Evolutionary conservation across 345 rosid genomes (phyloP).

Genomic region (Pugionium dolabratum): DNA sequence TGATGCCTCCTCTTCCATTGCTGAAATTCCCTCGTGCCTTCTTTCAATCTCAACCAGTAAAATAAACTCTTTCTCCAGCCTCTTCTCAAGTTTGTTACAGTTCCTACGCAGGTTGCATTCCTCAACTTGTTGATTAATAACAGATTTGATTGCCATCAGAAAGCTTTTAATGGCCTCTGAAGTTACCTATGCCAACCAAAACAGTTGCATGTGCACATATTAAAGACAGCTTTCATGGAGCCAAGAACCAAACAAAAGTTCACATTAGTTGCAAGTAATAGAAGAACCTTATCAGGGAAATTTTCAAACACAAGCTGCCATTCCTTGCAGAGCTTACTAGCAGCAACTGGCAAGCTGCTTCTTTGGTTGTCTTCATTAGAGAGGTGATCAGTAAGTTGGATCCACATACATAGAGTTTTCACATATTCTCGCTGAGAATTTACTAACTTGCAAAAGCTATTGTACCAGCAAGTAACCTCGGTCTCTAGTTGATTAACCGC

Average conservation of each 20-base stretch:
- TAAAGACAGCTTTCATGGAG: constrained; percentile 2
- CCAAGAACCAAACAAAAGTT: constrained; percentile 12
- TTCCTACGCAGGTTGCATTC: constrained; percentile 58
- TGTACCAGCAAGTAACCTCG: constrained; percentile 72
- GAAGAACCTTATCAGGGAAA: constrained; percentile 73
- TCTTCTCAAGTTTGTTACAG: constrained; percentile 58
- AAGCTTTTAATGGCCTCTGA: constrained; percentile 69
- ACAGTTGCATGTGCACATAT: constrained; percentile 18
- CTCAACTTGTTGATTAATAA: constrained; percentile 62
- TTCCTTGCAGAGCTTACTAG: constrained; percentile 60
- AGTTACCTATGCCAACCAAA: constrained; percentile 50
- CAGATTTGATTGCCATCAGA: constrained; percentile 55
- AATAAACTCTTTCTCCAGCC: constrained; percentile 62
- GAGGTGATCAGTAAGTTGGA: constrained; percentile 60
- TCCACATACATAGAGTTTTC: constrained; percentile 66
- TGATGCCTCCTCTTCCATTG: constrained; percentile 43
- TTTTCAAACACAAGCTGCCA: constrained; percentile 66
- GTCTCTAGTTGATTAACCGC: constrained; percentile 78
- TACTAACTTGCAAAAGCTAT: constrained; percentile 70
- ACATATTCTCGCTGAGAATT: constrained; percentile 68
- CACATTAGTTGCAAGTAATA: constrained; percentile 11
- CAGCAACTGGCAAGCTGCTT: constrained; percentile 49
- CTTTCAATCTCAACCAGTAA: constrained; percentile 63
- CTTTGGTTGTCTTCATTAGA: constrained; percentile 50
- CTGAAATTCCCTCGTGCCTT: constrained; percentile 47